Conservation (phyloP, 306 rosid genomes). For the Prunus campanulata region DNA sequence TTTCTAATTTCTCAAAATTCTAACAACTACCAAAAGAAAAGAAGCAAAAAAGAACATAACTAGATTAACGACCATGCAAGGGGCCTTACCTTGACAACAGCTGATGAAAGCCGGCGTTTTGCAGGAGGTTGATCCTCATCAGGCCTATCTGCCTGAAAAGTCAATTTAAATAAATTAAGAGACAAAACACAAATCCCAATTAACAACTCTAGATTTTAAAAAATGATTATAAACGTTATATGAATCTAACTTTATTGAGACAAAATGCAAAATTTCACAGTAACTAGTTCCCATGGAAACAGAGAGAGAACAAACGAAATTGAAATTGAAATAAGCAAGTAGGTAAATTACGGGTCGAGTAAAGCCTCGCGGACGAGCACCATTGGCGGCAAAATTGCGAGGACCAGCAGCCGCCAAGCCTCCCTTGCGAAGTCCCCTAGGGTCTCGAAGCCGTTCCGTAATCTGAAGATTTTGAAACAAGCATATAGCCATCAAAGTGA, state of each 20-base stretch:
- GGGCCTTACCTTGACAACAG: slow-evolving; percentile 76
- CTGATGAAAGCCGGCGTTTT: slow-evolving; percentile 77
- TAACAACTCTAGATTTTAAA: neutral
- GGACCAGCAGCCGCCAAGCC: slow-evolving; percentile 48
- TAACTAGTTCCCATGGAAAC: neutral
- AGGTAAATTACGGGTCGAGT: slow-evolving; percentile 48
- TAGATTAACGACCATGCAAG: neutral
- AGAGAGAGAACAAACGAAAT: neutral
- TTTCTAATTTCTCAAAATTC: neutral
- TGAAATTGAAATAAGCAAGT: neutral
- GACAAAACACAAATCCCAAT: neutral
- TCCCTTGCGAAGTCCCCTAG: slow-evolving; percentile 87
- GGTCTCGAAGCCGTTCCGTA: slow-evolving; percentile 93
- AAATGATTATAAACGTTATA: neutral
- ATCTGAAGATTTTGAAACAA: slow-evolving; percentile 40
- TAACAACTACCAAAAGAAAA: neutral
- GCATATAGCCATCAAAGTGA: neutral
- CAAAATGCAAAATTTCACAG: neutral
- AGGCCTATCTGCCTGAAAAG: slow-evolving; percentile 54
- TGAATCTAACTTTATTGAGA: neutral
- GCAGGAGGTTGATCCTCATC: slow-evolving; percentile 80
- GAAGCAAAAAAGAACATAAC: neutral
- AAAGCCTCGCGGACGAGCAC: slow-evolving; percentile 70
- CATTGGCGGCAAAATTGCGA: slow-evolving; percentile 58
- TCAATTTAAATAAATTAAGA: too few relatives aligned